phyloP scores from a whole-genome alignment of 805 yeast genomes.

The Monosporozyma aerobia region DNA sequence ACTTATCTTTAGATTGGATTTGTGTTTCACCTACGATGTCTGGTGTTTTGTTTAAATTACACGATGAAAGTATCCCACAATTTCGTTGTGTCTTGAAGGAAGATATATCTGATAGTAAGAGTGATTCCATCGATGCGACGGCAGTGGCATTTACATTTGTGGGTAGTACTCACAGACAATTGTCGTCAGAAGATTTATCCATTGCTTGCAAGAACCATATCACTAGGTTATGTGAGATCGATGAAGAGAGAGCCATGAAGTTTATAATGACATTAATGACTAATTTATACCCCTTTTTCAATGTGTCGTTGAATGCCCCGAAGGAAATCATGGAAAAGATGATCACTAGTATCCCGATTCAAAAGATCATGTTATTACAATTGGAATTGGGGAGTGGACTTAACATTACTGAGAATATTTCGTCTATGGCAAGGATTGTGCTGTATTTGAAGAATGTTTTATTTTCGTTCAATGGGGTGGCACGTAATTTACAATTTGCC shows the following conservation, averaged over 20 bases:
- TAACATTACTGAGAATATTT: conserved; percentile 16
- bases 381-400: conserved; percentile 28
- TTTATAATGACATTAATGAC: conserved; percentile 22
- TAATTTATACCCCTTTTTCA: conserved; percentile 26
- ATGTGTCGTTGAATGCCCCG: conserved; percentile 29
- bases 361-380: conserved; percentile 28
- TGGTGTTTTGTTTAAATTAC: conserved; percentile 21
- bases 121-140: conserved; percentile 23
- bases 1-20: conserved; percentile 23
- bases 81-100: conserved; percentile 15
- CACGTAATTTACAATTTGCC: conserved; percentile 30
- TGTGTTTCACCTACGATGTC: conserved; percentile 29
- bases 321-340: conserved; percentile 30
- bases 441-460: conserved; percentile 26
- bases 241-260: conserved; percentile 19
- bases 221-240: conserved; percentile 13
- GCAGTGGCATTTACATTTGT: conserved; percentile 31
- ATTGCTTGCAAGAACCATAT: conserved; percentile 28
- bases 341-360: conserved; percentile 30
- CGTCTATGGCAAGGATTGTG: conserved; percentile 26
- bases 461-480: conserved; percentile 30
- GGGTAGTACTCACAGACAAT: conserved; percentile 27
- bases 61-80: conserved; percentile 11
- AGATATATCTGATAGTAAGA: conserved; percentile 8
- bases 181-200: conserved; percentile 29